Base-by-base conservation (phyloP, 257 asterid genomes). In the Lycium ferocissimum region DNA sequence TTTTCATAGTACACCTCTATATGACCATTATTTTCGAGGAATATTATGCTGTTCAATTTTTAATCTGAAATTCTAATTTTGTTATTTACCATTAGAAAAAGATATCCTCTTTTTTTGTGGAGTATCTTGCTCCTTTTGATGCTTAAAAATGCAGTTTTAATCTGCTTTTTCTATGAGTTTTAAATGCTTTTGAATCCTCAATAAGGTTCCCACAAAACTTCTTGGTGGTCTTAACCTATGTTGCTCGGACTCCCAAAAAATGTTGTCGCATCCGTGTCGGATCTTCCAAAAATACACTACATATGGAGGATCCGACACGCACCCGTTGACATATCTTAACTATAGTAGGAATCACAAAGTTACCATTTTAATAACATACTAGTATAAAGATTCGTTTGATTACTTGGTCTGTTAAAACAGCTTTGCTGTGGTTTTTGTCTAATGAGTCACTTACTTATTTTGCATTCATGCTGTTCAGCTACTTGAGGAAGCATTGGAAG, bases 401-500 rank as follows among this genome's bases (percentile, higher is more conserved):
- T 76, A 22, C 63, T 76, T 51, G 14, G 13, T 51, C 65, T 51
- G 13, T 76, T 76, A 4, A 51, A 26, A 51, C 54, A 18, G 33
- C 65, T 11, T 22, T 47, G 22, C 40, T 18, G n/a, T 76, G 69
- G 17, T 26, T 62, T 71, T 53, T 62, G 65, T 37, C 75, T 43
- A 18, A 45, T 4, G 56, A 83, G 81, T 14, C 10, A 33, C 17
- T 43, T 69, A 62, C 81, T 89, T 66, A 83, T 75, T 37, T 69
- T 13, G 56, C 66, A 81, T 49, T 54, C 54, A 53, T 35, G 63
- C 7, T 49, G 84, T 87, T 91, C 88, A 95, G 98, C 83, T 90
- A 84, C 92, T 93, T 76, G 94, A 90, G 91, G 89, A 88, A 85
- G 93, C 91, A 75, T 73, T 93, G 73, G 92, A 85, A 80, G 93